These are phyloP conservation scores for Acanthochlamys bracteata DNA, from an alignment of 106 monocot genomes.

Conservation along the genomic window DNA sequence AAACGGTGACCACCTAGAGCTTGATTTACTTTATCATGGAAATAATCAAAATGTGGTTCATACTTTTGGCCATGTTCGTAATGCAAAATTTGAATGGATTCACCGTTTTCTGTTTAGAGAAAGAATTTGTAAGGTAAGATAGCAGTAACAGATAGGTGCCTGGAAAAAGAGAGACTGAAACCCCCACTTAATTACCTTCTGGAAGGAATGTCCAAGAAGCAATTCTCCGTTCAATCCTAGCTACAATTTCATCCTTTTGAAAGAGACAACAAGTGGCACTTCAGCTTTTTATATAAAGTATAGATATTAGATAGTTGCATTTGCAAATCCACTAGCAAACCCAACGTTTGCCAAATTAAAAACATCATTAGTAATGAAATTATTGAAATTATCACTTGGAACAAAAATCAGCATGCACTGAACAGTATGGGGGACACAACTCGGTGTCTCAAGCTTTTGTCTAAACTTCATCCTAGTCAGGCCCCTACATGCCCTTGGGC, in stretches of 20 bases:
- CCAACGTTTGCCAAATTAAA: no score
- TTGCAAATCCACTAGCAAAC: no score
- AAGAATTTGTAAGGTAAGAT: not conserved
- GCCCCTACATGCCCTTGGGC: no score
- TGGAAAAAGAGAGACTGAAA: not conserved
- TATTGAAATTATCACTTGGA: no score
- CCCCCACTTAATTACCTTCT: conserved; percentile 33
- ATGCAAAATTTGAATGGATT: conserved; percentile 67
- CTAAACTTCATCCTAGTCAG: no score
- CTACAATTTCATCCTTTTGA: conserved; percentile 63
- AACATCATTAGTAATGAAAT: no score
- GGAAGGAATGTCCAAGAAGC: conserved; percentile 94
- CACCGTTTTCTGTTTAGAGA: conserved; percentile 61
- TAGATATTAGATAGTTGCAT: no score
- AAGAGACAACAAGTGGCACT: not conserved
- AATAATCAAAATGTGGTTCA: conserved; percentile 88
- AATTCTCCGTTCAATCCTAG: conserved; percentile 63
- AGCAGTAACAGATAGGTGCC: not conserved
- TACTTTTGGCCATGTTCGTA: conserved; percentile 84
- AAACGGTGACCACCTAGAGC: conserved; percentile 61
- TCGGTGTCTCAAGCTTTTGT: no score
- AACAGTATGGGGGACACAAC: no score
- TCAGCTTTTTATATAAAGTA: not conserved
- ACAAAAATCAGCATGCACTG: no score
- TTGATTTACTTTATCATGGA: conserved; percentile 60